A percentile compares a stretch with the other conserved stretches of the same genome.
Evolutionary conservation across 2,329 filamentous ascomycete species (phyloP).

Genomic region (Trichoderma oligosporum): DNA sequence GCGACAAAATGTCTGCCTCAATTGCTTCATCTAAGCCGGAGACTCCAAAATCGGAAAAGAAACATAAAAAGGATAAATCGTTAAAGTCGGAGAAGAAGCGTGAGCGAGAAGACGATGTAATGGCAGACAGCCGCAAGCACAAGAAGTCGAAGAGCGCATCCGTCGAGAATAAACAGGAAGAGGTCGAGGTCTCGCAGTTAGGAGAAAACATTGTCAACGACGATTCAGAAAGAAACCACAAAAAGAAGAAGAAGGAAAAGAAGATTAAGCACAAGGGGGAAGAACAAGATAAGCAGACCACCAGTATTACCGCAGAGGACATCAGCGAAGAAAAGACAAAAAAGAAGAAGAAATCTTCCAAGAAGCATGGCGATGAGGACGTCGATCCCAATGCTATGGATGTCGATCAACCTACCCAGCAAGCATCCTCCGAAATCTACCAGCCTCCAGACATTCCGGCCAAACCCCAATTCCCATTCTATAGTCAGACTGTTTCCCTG

Average conservation of each 20-base stretch:
- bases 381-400: slow-evolving; percentile 39
- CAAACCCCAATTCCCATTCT: slow-evolving; percentile 63
- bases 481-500: slow-evolving; percentile 73
- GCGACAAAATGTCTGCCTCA: slow-evolving; percentile 23
- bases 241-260: slow-evolving; percentile 31
- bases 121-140: slow-evolving; percentile 42
- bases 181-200: slow-evolving; percentile 16
- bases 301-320: slow-evolving; percentile 19
- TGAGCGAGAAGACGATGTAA: slow-evolving; percentile 41
- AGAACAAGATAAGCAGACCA: slow-evolving; percentile 25
- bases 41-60: slow-evolving; percentile 37
- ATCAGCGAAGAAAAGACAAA: slow-evolving; percentile 28
- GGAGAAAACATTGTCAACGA: slow-evolving; percentile 27
- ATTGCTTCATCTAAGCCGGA: slow-evolving; percentile 31
- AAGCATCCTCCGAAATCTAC: slow-evolving; percentile 34
- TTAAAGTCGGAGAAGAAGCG: slow-evolving; percentile 43
- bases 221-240: slow-evolving; percentile 35
- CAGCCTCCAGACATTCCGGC: slow-evolving; percentile 39
- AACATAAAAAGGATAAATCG: slow-evolving; percentile 36
- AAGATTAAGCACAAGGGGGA: slow-evolving; percentile 33
- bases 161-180: slow-evolving; percentile 26
- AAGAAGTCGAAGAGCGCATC: slow-evolving; percentile 50
- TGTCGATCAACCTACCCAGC: slow-evolving; percentile 33
- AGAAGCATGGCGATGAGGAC: slow-evolving; percentile 32
- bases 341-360: slow-evolving; percentile 34